Conservation (phyloP, 495 filamentous ascomycete genomes). For the Pseudoneurospora amorphoporcata region DNA sequence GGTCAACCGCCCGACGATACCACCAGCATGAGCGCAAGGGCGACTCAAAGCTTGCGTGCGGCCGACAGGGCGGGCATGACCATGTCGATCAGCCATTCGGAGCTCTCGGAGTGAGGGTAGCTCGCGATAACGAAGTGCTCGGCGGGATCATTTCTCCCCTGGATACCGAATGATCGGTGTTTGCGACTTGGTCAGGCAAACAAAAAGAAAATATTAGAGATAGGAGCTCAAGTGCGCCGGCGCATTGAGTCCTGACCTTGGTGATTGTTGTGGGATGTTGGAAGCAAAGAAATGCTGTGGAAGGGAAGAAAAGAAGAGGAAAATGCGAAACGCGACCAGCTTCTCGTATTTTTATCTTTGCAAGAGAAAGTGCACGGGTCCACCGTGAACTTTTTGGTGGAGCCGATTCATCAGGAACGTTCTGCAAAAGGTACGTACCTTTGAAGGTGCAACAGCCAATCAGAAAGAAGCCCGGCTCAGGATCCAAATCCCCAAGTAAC, state of each 20-base stretch:
- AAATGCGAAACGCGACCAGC: background rate
- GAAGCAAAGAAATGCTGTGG: background rate
- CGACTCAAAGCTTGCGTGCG: slow-evolving; percentile 1
- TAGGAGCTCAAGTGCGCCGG: background rate
- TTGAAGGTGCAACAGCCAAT: background rate
- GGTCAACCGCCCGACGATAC: slow-evolving; percentile 18
- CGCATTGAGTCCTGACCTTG: background rate
- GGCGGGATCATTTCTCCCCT: slow-evolving; percentile 13
- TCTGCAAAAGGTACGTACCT: background rate
- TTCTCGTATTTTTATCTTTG: background rate
- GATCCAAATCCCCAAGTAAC: slow-evolving; percentile 10
- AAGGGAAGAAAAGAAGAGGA: background rate
- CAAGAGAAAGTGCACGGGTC: background rate
- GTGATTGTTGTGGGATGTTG: background rate
- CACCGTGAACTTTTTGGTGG: slow-evolving; percentile 13
- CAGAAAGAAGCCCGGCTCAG: background rate
- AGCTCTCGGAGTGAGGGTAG: slow-evolving; percentile 2
- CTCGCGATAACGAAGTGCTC: background rate
- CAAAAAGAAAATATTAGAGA: background rate
- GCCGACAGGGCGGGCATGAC: background rate
- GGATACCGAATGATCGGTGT: background rate
- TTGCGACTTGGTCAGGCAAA: slow-evolving; percentile 1
- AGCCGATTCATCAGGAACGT: background rate
- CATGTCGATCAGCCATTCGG: slow-evolving; percentile 19
- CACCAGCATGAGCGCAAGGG: slow-evolving; percentile 5